Evolutionary conservation across 257 asterid species (phyloP).

Genomic region (Capsicum pubescens): DNA sequence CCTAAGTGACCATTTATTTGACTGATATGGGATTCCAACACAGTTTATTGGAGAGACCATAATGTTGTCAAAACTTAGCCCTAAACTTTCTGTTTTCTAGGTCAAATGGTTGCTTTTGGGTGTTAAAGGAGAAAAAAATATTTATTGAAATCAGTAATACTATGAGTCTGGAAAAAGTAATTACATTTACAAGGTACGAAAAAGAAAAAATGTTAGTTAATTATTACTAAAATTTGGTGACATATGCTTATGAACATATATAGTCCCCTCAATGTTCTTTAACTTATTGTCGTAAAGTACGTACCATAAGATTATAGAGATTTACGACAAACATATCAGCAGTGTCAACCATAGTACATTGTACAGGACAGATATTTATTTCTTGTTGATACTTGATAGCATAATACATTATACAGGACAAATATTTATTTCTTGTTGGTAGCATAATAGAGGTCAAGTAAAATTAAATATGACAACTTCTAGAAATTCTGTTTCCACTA

Average conservation of each 20-base stretch:
- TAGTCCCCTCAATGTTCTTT: background rate
- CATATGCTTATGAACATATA: background rate
- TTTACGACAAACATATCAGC: no score
- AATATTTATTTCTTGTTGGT: background rate
- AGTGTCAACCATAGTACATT: no score
- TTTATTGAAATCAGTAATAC: background rate
- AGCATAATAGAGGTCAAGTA: background rate
- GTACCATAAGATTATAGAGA: no score
- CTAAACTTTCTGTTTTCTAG: background rate
- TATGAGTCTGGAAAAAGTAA: background rate
- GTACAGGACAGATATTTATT: no score
- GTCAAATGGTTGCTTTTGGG: background rate
- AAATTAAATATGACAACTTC: constrained; percentile 8
- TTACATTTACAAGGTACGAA: background rate
- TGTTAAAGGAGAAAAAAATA: background rate
- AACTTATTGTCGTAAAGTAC: background rate
- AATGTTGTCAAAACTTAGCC: background rate
- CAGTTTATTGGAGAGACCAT: background rate
- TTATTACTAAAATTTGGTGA: background rate
- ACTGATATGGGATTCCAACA: no score
- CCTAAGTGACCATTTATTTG: no score
- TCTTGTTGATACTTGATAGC: no score
- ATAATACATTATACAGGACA: background rate
- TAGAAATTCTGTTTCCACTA: background rate
- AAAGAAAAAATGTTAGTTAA: background rate